phyloP scores from a whole-genome alignment of 139 green algal species.

The Chlorella sp. region DNA sequence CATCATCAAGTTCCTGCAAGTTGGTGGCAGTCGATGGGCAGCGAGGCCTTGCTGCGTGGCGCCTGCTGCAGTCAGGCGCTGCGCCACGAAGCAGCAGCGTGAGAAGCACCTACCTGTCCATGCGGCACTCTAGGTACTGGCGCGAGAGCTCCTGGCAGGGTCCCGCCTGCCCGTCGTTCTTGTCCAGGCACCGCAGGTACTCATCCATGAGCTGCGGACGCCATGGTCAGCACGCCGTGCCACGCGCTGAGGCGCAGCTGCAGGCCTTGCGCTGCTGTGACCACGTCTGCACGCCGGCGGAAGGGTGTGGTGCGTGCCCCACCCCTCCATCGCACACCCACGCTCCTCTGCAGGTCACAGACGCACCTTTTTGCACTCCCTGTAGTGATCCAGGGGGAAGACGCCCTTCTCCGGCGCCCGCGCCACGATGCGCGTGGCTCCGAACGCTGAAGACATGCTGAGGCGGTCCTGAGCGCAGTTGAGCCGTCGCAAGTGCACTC shows the following conservation, averaged over 20 bases:
- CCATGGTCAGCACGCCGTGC: background rate
- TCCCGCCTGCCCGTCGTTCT: constrained; percentile 45
- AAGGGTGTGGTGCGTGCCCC: background rate
- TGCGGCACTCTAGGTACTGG: constrained; percentile 84
- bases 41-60: too few relatives aligned
- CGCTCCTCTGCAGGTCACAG: background rate
- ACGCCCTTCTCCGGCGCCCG: constrained; percentile 89
- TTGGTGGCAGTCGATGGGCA: too few relatives aligned
- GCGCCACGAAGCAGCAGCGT: too few relatives aligned
- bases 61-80: too few relatives aligned
- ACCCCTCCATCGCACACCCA: background rate
- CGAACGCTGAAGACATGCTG: too few relatives aligned
- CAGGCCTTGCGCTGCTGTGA: too few relatives aligned
- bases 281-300: too few relatives aligned
- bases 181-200: constrained; percentile 79
- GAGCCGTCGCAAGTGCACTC: too few relatives aligned
- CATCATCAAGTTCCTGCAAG: too few relatives aligned
- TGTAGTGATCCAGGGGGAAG: constrained; percentile 95
- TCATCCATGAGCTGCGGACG: constrained; percentile 53
- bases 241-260: background rate
- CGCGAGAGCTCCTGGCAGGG: constrained; percentile 66
- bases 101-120: constrained; percentile 68
- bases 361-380: constrained; percentile 78
- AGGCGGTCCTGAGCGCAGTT: too few relatives aligned
- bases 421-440: too few relatives aligned